Evolutionary conservation across 257 asterid genomes (phyloP), one percentile per base, ranked within the genome.

Genomic region (Forsythia viridissima): DNA sequence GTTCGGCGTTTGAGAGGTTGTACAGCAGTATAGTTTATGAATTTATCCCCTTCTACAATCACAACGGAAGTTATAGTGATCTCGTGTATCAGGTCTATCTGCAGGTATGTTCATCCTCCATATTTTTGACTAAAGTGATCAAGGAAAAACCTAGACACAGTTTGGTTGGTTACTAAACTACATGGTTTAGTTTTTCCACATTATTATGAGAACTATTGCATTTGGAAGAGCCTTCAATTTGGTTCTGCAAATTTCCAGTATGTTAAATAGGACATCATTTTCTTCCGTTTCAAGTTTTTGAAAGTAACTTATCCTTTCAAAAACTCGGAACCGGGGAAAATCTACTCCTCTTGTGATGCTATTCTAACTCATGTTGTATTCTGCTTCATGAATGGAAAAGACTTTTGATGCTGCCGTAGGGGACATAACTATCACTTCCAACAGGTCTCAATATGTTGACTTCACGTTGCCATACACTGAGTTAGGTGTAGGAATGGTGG

Each of bases 381-480:
- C 81, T 81, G 67, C 24, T 30, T 73, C 72, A 30, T 77, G 71
- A 21, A 44, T 77, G 44, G 68, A 36, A 16, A 15, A 88, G 92
- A 73, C 52, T 0, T 86, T 10, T 18, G 92, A 89, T 79, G 90
- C 82, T 44, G 90, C 83, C 0, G 84, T 86, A 42, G 90, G 90
- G 18, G 90, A 88, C 68, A 77, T 83, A 18, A 79, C 89, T 8
- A 80, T 85, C 69, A 82, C 80, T 70, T 12, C 82, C 55, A 76
- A 81, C 65, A 81, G 90, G 82, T 84, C 86, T 61, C n/a, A 9
- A 74, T 83, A 81, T 75, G 90, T 76, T 12, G 90, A 88, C 80
- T 88, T 88, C 81, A 86, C 92, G 2, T 38, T 66, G 73, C 87
- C 92, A 40, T 88, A 43, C 79, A 79, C 89, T 2, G 90, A 86